phyloP scores from a whole-genome alignment of 176 grass and related monocot genomes.

The Oryza rufipogon region DNA sequence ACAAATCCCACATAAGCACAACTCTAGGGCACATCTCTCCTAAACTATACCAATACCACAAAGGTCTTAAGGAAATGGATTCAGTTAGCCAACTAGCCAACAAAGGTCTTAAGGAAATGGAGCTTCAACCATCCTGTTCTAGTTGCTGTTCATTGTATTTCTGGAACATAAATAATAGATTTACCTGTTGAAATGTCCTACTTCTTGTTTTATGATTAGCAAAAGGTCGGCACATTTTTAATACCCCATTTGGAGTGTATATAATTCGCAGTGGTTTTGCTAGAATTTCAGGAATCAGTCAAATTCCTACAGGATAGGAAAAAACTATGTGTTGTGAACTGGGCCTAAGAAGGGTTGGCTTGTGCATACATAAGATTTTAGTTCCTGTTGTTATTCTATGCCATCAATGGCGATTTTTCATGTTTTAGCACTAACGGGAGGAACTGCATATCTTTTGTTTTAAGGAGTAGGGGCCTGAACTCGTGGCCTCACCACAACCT shows the following conservation, averaged over 20 bases:
- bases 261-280: not conserved
- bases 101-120: not conserved
- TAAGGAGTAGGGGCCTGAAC: too few species aligned
- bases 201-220: slow-evolving; percentile 28
- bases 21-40: not conserved
- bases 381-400: slow-evolving; percentile 8
- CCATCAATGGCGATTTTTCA: not conserved
- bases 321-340: not conserved
- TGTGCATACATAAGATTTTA: slow-evolving; percentile 21
- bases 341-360: not conserved
- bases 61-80: not conserved
- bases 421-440: slow-evolving; percentile 5
- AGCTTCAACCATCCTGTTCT: not conserved
- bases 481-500: too few species aligned
- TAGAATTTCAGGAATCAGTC: not conserved
- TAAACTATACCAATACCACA: not conserved
- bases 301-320: not conserved
- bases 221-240: not conserved
- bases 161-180: slow-evolving; percentile 7
- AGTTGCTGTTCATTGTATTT: slow-evolving; percentile 19
- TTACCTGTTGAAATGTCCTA: slow-evolving; percentile 29
- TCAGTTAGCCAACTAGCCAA: not conserved
- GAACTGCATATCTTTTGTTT: too few species aligned
- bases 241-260: not conserved
- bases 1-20: not conserved